Evolutionary conservation across 177 flowering plant genomes (phyloP), one percentile per base, ranked within the genome.

Genomic region (Vitis hybrid): DNA sequence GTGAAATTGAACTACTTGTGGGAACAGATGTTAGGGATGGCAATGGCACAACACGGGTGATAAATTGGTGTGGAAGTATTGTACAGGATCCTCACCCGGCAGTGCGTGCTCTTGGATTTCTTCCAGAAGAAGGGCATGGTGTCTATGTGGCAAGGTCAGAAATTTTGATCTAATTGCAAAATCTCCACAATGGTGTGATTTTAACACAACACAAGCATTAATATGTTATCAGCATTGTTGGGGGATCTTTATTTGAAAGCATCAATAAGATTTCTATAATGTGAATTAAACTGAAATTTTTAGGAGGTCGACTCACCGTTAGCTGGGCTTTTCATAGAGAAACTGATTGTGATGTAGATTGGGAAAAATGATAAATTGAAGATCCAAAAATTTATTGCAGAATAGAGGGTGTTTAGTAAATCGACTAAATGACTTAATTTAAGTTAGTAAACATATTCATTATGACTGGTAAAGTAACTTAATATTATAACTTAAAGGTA

Each of bases 81-180:
- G 86, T 92, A 66, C 98, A 92, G 73, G 97, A 94, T 76, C 91
- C 98, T 72, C 97, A 91, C 69, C 74, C 91, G 49, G 97, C 97
- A 27, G 97, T 94, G 4, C 94, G 98, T 71, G 93, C 97, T 64
- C 94, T 92, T 73, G 97, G 97, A 17, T 94, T 88, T 82, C 90
- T 92, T 75, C 97, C 98, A 13, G 94, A 91, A 79, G 93, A 92
- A 85, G 94, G 98, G 27, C 97, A 94, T 85, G 98, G 98, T 56
- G 97, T 94, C n/a, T 92, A 90, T 84, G 95, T 94, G 52, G 90
- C 97, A 66, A 90, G 95, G 98, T 94, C 61, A 82, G 78, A 35
- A 2, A 32, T 68, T 56, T 67, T 11, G n/a, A 20, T 20, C 58
- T 58, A 2, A 7, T 63, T 58, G 9, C 41, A 50, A 15, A 52